Evolutionary conservation across 495 filamentous ascomycete species (phyloP).

Genomic region (Tuber indicum): DNA sequence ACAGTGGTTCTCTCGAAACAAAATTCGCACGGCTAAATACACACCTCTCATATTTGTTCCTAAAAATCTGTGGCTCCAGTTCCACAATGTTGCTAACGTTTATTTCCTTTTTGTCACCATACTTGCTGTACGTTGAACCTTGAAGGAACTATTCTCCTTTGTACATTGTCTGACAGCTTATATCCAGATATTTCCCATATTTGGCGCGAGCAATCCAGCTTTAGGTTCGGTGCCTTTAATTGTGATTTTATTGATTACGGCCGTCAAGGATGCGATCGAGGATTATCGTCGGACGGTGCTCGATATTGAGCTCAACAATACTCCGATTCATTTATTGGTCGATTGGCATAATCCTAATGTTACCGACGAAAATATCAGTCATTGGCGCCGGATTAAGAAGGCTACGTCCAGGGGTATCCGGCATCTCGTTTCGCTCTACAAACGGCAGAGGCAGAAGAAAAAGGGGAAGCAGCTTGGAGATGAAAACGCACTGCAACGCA

Average conservation of each 20-base stretch:
- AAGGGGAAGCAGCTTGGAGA: constrained; percentile 41
- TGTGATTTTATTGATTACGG: constrained; percentile 85
- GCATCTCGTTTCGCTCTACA: constrained; percentile 32
- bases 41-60: constrained; percentile 94
- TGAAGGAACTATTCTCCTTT: constrained; percentile 7
- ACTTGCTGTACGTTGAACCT: constrained; percentile 63
- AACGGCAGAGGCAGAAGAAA: constrained; percentile 41
- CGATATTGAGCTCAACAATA: constrained; percentile 94
- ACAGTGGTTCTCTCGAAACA: constrained; percentile 74
- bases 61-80: constrained; percentile 94
- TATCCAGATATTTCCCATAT: constrained; percentile 86
- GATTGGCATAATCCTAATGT: constrained; percentile 94
- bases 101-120: constrained; percentile 98
- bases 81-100: constrained; percentile 97
- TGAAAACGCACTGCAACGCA: constrained; percentile 32
- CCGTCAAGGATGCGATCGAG: constrained; percentile 94
- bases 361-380: constrained; percentile 71
- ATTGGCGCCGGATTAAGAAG: constrained; percentile 91
- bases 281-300: constrained; percentile 89
- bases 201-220: constrained; percentile 84
- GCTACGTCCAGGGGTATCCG: constrained; percentile 55
- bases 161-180: constrained; percentile 16
- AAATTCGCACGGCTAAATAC: constrained; percentile 96
- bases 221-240: constrained; percentile 88
- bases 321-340: constrained; percentile 79